Evolutionary conservation across 495 filamentous ascomycete genomes (phyloP).

Genomic region (Rhypophila decipiens): DNA sequence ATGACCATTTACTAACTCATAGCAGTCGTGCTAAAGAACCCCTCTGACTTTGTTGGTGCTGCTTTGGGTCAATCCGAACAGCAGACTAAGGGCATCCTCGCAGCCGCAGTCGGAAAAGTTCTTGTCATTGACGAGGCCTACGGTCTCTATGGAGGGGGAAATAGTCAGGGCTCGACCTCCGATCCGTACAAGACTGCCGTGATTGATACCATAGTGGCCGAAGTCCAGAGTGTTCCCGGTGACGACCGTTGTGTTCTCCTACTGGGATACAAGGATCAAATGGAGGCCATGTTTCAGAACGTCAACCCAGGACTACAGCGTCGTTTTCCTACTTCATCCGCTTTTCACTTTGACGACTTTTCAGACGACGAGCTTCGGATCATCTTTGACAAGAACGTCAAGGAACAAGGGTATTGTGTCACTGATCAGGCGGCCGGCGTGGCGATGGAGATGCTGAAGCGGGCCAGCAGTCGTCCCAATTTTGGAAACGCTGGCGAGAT

Average conservation of each 20-base stretch:
- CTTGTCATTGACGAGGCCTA: conserved; percentile 77
- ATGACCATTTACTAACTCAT: conserved; percentile 21
- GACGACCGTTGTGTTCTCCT: conserved; percentile 75
- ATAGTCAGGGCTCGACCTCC: conserved; percentile 5
- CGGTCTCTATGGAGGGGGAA: conserved; percentile 35
- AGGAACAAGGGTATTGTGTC: conserved; percentile 36
- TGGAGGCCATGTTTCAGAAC: conserved; percentile 72
- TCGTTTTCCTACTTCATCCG: conserved; percentile 58
- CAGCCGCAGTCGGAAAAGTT: conserved; percentile 60
- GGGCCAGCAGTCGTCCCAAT: conserved; percentile 49
- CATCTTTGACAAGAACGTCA: conserved; percentile 56
- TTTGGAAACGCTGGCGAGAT: conserved; percentile 61
- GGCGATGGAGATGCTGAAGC: conserved; percentile 43
- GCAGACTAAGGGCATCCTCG: conserved; percentile 66
- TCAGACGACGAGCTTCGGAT: conserved; percentile 46
- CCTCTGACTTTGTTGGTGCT: conserved; percentile 64
- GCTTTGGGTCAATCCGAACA: conserved; percentile 61
- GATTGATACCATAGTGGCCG: conserved; percentile 75
- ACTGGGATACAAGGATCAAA: conserved; percentile 70
- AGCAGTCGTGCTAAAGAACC: conserved; percentile 58
- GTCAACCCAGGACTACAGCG: conserved; percentile 69
- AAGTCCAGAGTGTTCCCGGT: conserved; percentile 69
- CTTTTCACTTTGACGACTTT: conserved; percentile 70
- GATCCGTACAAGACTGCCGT: conserved; percentile 61
- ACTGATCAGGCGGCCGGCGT: conserved; percentile 36